Conservation (phyloP, 2,329 filamentous ascomycete genomes). For the Amesomyces nigricolor region DNA sequence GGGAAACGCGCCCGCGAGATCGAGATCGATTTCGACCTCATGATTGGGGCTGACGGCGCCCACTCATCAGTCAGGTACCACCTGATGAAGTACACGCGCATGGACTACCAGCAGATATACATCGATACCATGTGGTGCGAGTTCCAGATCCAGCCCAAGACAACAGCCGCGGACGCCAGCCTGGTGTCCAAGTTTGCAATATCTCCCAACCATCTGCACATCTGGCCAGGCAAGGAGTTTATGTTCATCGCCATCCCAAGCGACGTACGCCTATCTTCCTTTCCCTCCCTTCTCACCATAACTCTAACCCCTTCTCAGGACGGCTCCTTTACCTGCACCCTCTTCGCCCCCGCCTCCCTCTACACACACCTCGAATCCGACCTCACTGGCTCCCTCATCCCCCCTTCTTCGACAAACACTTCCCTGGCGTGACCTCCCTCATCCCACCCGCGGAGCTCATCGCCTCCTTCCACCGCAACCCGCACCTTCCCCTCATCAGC, state of each 20-base stretch:
- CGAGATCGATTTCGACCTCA: slow-evolving; percentile 80
- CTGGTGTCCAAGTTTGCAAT: slow-evolving; percentile 59
- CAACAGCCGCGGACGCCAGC: slow-evolving; percentile 27
- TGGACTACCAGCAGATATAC: slow-evolving; percentile 91
- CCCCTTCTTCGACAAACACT: slow-evolving; percentile 76
- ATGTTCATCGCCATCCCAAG: slow-evolving; percentile 98
- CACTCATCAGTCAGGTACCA: slow-evolving; percentile 89
- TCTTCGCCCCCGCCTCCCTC: slow-evolving; percentile 73
- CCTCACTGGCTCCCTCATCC: slow-evolving; percentile 46
- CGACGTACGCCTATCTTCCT: slow-evolving; percentile 38
- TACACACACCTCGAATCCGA: slow-evolving; percentile 63
- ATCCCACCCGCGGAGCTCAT: slow-evolving; percentile 64
- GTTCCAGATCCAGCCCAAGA: slow-evolving; percentile 66
- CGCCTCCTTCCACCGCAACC: slow-evolving; percentile 71
- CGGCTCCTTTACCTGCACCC: slow-evolving; percentile 88
- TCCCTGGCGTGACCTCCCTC: slow-evolving; percentile 74
- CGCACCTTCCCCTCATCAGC: slow-evolving; percentile 86
- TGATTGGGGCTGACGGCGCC: slow-evolving; percentile 92
- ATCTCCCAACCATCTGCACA: slow-evolving; percentile 89
- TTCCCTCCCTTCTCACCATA: background rate
- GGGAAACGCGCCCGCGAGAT: slow-evolving; percentile 58
- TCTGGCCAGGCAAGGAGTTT: slow-evolving; percentile 88
- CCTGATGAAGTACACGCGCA: slow-evolving; percentile 88
- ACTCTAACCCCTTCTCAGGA: slow-evolving; percentile 47
- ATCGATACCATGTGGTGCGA: slow-evolving; percentile 98